Evolutionary conservation across 140 eudicot species (phyloP), one percentile per base, ranked within the genome.

Genomic region (Flaveria floridana): DNA sequence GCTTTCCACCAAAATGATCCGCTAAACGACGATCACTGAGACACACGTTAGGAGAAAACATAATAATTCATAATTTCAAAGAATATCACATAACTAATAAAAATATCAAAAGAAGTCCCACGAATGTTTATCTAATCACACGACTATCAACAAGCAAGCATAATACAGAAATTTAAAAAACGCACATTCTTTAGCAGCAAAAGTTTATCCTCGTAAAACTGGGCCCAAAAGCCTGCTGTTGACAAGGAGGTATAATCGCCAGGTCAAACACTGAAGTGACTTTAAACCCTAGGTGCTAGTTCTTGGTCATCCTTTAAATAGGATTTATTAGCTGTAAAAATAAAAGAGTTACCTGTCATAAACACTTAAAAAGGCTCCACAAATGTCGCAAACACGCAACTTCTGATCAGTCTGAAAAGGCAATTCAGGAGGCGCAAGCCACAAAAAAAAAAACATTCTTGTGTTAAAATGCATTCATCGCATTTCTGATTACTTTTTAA

Each of bases 191-290:
- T 87, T 93, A 90, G 98, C 98, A 56, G 96, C 97, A 88, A 82
- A 93, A 93, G 97, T 86, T 83, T 86, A 93, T 90, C 98, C 96
- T 90, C 96, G 97, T 87, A 90, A 89, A 89, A 93, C 91, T 86
- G 97, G 96, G 97, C 97, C 96, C 97, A 93, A 90, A 88, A 93
- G 98, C 96, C 96, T 93, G 96, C 92, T 92, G 96, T 91, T 89
- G 91, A 93, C 89, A 93, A 87, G 96, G 96, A 92, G 95, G 96
- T 90, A 87, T 88, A 83, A 84, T 87, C 77, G 80, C 97, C 87
- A 82, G 85, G 96, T 93, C 98, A 93, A 93, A 86, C 72, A 82
- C 86, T 80, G 96, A 93, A 86, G 88, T 85, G 6, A 78, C 91
- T 82, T 69, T 68, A 86, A 87, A 78, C 82, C 93, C 93, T 84